A percentile compares a stretch with the other conserved stretches of the same genome.
Evolutionary conservation across 2,329 filamentous ascomycete genomes (phyloP).

Genomic region (Colletotrichum eleusines): DNA sequence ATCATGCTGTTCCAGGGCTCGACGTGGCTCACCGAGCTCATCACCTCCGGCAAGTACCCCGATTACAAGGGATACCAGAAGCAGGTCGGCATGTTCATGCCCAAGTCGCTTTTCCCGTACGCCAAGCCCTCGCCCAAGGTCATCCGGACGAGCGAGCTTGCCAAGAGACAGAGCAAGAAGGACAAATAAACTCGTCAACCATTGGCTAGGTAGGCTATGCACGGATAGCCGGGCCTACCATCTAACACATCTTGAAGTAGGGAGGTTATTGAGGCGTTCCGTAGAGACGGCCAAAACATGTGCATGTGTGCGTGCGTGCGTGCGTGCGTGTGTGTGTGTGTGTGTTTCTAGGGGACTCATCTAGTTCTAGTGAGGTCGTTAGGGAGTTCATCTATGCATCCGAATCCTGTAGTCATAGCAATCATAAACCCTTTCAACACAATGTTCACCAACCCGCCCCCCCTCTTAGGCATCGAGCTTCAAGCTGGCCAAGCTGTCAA

Average conservation of each 20-base stretch:
- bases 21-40: slow-evolving; percentile 86
- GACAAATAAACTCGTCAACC: slow-evolving; percentile 44
- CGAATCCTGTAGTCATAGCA: slow-evolving; percentile 14
- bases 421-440: slow-evolving; percentile 4
- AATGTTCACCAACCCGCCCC: slow-evolving; percentile 36
- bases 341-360: slow-evolving; percentile 17
- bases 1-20: slow-evolving; percentile 89
- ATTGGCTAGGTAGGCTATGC: not conserved
- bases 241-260: not conserved
- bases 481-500: slow-evolving; percentile 87
- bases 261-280: not conserved
- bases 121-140: slow-evolving; percentile 58
- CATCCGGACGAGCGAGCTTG: slow-evolving; percentile 64
- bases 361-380: slow-evolving; percentile 28
- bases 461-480: slow-evolving; percentile 28
- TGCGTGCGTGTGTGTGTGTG: no score
- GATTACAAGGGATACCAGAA: slow-evolving; percentile 89
- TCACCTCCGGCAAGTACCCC: slow-evolving; percentile 85
- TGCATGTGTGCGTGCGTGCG: no score
- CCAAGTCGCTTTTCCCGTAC: slow-evolving; percentile 64
- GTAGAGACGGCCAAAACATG: slow-evolving; percentile 23
- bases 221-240: not conserved
- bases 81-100: slow-evolving; percentile 86
- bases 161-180: slow-evolving; percentile 59
- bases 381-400: slow-evolving; percentile 22